Evolutionary conservation across 352 stramenopile species (phyloP).

Genomic region (Globisporangium cystogenes): DNA sequence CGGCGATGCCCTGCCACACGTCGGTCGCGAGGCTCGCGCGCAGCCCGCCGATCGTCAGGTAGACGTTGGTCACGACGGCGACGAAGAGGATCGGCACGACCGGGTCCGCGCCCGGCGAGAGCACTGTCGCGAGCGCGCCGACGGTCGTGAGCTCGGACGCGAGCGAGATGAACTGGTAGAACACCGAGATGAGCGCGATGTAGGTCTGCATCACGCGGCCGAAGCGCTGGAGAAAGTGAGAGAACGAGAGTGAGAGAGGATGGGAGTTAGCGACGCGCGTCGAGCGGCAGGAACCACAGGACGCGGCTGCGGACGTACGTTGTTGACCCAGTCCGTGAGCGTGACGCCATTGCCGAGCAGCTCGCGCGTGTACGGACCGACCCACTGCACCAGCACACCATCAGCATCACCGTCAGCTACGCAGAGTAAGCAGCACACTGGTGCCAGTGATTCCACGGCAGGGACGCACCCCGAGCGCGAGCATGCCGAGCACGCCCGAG

Average conservation of each 20-base stretch:
- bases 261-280: neutral
- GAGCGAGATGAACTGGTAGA: conserved; percentile 83
- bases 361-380: conserved; percentile 52
- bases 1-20: conserved; percentile 64
- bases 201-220: conserved; percentile 65
- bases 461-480: conserved; percentile 35
- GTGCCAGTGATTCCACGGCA: no score
- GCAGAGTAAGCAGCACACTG: no score
- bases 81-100: conserved; percentile 57
- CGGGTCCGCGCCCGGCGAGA: conserved; percentile 40
- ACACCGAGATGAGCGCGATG: conserved; percentile 56
- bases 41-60: conserved; percentile 66
- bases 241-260: conserved; percentile 1
- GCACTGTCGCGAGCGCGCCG: conserved; percentile 38
- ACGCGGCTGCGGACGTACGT: conserved; percentile 14
- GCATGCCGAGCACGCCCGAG: conserved; percentile 49
- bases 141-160: conserved; percentile 65
- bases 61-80: conserved; percentile 63
- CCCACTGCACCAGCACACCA: conserved; percentile 12
- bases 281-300: neutral
- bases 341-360: conserved; percentile 66
- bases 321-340: conserved; percentile 62
- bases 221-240: conserved; percentile 32
- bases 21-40: conserved; percentile 69
- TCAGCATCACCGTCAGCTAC: neutral